Base-by-base conservation (phyloP, 1,139 yeast species). In the Lizanozyma gosingica region DNA sequence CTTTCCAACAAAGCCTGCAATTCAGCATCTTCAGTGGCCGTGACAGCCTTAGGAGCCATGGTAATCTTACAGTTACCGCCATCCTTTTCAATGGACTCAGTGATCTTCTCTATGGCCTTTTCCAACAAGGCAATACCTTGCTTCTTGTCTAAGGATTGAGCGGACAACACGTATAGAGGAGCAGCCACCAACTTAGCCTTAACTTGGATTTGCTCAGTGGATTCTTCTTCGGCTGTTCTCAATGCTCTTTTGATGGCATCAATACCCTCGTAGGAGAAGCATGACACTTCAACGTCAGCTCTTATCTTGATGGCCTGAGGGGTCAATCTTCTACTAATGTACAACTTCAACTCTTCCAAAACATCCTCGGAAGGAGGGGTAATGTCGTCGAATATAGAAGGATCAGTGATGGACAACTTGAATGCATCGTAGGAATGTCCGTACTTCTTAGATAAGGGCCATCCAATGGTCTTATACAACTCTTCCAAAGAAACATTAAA, bases 341-440 rank as follows among this genome's bases (percentile, higher is more conserved):
- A 92, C 44, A 76, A 68, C 60, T 84, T 81, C 55, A 90, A 75
- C 63, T 90, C 97, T 42, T 79, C 84, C 64, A 83, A 73, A 35
- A 88, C 74, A 35, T 80, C 94, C 39, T 60, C 56, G 32, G 88
- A 76, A 38, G 94, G 88, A n/a, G 85, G 72, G 42, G 69, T 76
- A 47, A 88, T 67, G 43, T 77, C 87, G 49, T 85, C 94, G 66
- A 92, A 92, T 41, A 92, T 90, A 40, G 83, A 65, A 40, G 87
- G 88, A 63, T 88, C 95, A 41, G 96, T 87, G 63, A 92, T 94
- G 45, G 97, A 94, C 55, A 90, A 73, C 68, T 94, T 88, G 73
- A 92, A 92, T 17, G 97, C 98, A 60, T 92, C 97, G 60, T 90
- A 88, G 33, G 97, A 96, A 61, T 92, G 97, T 45, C 98, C 98